Evolutionary conservation across 2,329 filamentous ascomycete species (phyloP), one percentile per base, ranked within the genome.

Genomic region (Fusarium nodosum): DNA sequence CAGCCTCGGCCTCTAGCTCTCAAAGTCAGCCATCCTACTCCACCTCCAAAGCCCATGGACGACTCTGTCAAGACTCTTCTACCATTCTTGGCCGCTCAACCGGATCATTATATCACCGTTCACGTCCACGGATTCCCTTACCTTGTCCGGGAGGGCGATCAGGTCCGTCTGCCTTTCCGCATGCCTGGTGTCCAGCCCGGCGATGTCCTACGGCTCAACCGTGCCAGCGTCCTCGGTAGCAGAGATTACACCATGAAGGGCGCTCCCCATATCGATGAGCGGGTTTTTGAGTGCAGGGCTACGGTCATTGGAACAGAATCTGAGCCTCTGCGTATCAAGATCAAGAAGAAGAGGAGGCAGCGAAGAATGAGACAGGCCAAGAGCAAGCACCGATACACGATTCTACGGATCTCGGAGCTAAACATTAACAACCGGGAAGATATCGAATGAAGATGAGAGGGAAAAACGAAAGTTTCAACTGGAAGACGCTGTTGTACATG

Each of bases 311-410:
- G 94, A 8, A 88, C 91, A 9, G 96, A 98, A 82, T 87, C 88
- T 60, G 92, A 94, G 82, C 92, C 93, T 34, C 79, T 95, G 82
- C 84, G 92, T 60, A 83, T 90, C 73, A 93, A 93, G 83, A 85
- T 92, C 81, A 95, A 95, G 87, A 95, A 87, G 74, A 94, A 94
- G 87, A 82, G 89, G 84, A 92, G 88, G 76, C 91, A 91, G 79
- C 84, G 93, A 76, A 86, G 91, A 77, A 86, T 88, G 51, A 93
- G 90, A 84, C 88, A 87, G 62, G 91, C 96, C 12, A 91, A 86
- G 83, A 97, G 93, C 84, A 97, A 99, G 87, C 93, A 97, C 78
- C 86, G 88, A 75, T 97, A 92, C 80, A 99, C 96, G 4, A 88
- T 97, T 24, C 77, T 99, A 80, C 87, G 90, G 76, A 91, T 99